Evolutionary conservation across 495 filamentous ascomycete genomes (phyloP), one percentile per base, ranked within the genome.

Genomic region (Podospora pseudocomata): DNA sequence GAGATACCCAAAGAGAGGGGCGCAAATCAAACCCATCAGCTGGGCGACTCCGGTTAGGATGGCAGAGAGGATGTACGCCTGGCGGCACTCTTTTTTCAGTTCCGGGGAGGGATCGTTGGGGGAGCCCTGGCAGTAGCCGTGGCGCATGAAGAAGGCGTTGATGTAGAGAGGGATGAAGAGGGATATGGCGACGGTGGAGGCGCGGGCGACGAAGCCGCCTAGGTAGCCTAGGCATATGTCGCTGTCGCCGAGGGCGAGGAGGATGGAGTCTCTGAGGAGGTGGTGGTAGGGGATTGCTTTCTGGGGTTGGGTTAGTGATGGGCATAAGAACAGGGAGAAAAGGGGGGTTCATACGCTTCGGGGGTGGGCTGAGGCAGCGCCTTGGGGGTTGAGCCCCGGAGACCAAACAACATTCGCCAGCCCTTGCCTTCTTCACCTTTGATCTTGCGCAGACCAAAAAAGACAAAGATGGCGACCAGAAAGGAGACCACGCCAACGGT

Each of bases 171-270:
- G 96, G 62, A 99, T 89, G 80, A 97, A 99, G 9, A 97, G 83
- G 1, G 92, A 94, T 65, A 98, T 96, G 13, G 90, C 94, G 56
- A 99, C 94, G 0, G 93, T 96, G n/a, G 92, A 97, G 13, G 95
- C 92, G 63, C 95, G 88, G 4, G 96, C 95, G 0, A 98, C 94
- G 70, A 99, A 97, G 18, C 94, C 94, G 66, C 94, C 95, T 0
- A 97, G 79, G 72, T 98, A 99, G 19, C 91, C 92, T 0, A 98
- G 84, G 54, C 88, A 88, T 73, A 99, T 94, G 62, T 89, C 85
- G 27, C 85, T 81, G 74, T 94, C 89, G 23, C 81, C 87, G 70
- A 91, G 86, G 15, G 91, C 94, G n/a, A 97, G 81, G 7, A 80
- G 77, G 56, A 94, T 74, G 0, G 93, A 88, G n/a, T 88, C 85